Evolutionary conservation across 169 alveolate genomes (phyloP).

Genomic region (Eimeria brunetti): DNA sequence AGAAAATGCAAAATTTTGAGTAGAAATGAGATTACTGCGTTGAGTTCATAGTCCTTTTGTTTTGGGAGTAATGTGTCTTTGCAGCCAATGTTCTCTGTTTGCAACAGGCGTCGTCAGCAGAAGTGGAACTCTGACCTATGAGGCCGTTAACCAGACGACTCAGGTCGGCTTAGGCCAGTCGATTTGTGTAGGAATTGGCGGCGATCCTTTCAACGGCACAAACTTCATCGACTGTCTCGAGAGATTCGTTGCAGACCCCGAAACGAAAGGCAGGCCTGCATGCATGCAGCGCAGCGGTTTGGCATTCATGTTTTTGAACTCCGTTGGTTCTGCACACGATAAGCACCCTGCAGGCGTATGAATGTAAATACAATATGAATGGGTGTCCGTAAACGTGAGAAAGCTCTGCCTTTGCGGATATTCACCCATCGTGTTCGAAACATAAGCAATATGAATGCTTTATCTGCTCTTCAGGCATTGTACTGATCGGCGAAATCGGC

Average conservation of each 20-base stretch:
- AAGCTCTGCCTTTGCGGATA: not conserved
- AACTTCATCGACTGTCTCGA: slow-evolving; percentile 97
- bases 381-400: not conserved
- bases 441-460: not conserved
- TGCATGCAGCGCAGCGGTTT: not conserved
- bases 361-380: not conserved
- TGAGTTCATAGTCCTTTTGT: not conserved
- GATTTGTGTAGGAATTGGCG: slow-evolving; percentile 97
- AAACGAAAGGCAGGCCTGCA: slow-evolving; percentile 93
- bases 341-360: not conserved
- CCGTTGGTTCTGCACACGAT: not conserved
- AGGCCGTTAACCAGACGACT: slow-evolving; percentile 99
- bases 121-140: slow-evolving; percentile 97
- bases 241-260: slow-evolving; percentile 95
- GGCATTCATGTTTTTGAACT: no score
- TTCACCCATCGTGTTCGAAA: not conserved
- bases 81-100: not conserved
- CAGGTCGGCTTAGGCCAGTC: slow-evolving; percentile 98
- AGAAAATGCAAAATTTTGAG: no score
- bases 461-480: slow-evolving; percentile 87
- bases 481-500: slow-evolving; percentile 99
- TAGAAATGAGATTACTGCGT: not conserved
- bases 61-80: not conserved
- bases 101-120: slow-evolving; percentile 80
- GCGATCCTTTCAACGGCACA: slow-evolving; percentile 99